Conservation (phyloP, 116 monocot species). For the Posidonia oceanica region DNA sequence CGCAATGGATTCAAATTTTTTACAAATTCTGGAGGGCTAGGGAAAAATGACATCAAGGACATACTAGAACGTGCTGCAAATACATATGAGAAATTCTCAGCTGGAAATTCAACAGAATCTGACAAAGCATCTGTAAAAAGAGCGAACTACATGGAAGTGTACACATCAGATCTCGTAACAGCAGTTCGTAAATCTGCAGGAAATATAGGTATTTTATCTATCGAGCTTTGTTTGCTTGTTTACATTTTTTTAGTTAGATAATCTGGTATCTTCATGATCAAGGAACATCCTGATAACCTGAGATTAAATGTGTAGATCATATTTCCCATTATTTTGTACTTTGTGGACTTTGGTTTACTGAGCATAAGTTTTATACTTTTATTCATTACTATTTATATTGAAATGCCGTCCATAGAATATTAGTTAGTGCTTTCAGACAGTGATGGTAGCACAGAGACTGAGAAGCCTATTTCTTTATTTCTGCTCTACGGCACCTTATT, state of each 20-base stretch:
- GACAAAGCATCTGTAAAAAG: slow-evolving; percentile 32
- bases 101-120: slow-evolving; percentile 20
- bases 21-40: slow-evolving; percentile 80
- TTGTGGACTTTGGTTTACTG: too few species aligned
- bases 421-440: too few species aligned
- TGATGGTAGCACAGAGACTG: too few species aligned
- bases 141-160: slow-evolving; percentile 72
- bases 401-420: background rate
- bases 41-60: slow-evolving; percentile 84
- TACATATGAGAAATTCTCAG: slow-evolving; percentile 58
- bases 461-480: too few species aligned
- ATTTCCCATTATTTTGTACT: too few species aligned
- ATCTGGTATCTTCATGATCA: background rate
- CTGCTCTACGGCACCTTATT: too few species aligned
- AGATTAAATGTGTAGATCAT: too few species aligned
- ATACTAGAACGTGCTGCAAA: slow-evolving; percentile 65
- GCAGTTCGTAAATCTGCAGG: slow-evolving; percentile 89
- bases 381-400: background rate
- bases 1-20: slow-evolving; percentile 99
- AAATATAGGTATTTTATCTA: slow-evolving; percentile 44
- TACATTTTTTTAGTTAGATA: slow-evolving; percentile 5
- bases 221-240: background rate
- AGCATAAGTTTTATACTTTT: background rate
- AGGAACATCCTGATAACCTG: too few species aligned
- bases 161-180: slow-evolving; percentile 67